A percentile compares a stretch with the other conserved stretches of the same genome.
These are phyloP conservation scores for Pontederia crassipes DNA, from an alignment of 176 grass and related monocot genomes.

Conservation along the genomic window DNA sequence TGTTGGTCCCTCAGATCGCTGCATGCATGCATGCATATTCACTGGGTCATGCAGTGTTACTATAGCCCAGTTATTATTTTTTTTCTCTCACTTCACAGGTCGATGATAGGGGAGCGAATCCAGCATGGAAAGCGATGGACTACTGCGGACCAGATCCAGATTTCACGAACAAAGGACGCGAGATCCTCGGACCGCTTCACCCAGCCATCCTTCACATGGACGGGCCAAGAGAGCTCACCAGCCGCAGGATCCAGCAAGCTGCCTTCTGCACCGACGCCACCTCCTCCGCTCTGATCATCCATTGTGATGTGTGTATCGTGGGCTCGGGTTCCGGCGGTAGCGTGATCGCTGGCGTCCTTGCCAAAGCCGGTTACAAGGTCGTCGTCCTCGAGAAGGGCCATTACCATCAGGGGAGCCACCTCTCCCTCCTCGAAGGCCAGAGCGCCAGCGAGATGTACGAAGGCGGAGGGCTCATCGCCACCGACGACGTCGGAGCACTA, in stretches of 20 bases:
- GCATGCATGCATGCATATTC: too few species aligned
- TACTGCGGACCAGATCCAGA: slow-evolving; percentile 21
- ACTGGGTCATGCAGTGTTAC: too few species aligned
- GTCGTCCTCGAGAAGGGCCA: slow-evolving; percentile 17
- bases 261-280: not conserved
- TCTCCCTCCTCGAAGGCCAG: slow-evolving; percentile 21
- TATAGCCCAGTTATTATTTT: too few species aligned
- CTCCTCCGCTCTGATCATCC: not conserved
- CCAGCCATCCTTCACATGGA: slow-evolving; percentile 4
- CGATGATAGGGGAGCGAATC: not conserved
- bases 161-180: slow-evolving; percentile 1
- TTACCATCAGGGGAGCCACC: not conserved
- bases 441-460: slow-evolving; percentile 5
- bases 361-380: slow-evolving; percentile 18
- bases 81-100: not conserved
- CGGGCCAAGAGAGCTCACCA: not conserved
- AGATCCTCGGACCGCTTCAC: not conserved
- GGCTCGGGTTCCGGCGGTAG: slow-evolving; percentile 17
- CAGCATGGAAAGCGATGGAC: slow-evolving; percentile 5
- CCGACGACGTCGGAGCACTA: slow-evolving; percentile 1
- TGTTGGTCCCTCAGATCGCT: not conserved
- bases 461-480: slow-evolving; percentile 13
- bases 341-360: slow-evolving; percentile 13
- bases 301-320: slow-evolving; percentile 6
- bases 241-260: not conserved